phyloP scores from a whole-genome alignment of 495 filamentous ascomycete species.

The Xylaria nigripes region DNA sequence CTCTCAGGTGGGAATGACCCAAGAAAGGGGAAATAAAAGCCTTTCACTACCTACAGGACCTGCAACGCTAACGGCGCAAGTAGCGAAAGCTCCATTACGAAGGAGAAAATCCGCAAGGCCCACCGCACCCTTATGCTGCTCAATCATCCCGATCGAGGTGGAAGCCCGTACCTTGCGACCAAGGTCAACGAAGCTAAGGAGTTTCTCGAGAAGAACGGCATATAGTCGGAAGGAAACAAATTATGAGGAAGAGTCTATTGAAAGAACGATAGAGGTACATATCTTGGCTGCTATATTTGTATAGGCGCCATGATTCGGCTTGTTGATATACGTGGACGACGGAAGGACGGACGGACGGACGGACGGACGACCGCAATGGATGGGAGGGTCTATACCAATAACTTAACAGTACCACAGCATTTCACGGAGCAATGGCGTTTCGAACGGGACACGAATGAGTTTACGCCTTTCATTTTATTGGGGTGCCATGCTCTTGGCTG shows the following conservation, averaged over 20 bases:
- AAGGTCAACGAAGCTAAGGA: slow-evolving; percentile 99
- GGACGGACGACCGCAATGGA: neutral
- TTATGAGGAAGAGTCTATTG: neutral
- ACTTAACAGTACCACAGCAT: slow-evolving; percentile 21
- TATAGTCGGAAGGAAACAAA: neutral
- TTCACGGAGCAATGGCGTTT: slow-evolving; percentile 27
- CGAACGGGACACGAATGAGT: slow-evolving; percentile 9
- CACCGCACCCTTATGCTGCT: slow-evolving; percentile 94
- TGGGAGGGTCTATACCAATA: neutral
- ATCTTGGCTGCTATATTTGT: too few relatives aligned
- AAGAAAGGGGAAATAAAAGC: too few relatives aligned
- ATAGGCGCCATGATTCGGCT: too few relatives aligned
- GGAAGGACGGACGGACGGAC: neutral
- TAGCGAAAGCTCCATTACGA: slow-evolving; percentile 77
- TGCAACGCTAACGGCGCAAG: slow-evolving; percentile 11
- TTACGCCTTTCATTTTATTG: slow-evolving; percentile 10
- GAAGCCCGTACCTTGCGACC: slow-evolving; percentile 90
- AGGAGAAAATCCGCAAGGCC: slow-evolving; percentile 90
- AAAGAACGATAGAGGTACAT: too few relatives aligned
- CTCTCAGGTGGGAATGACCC: slow-evolving; percentile 79
- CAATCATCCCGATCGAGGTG: slow-evolving; percentile 96
- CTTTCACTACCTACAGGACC: neutral
- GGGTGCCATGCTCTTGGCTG: slow-evolving; percentile 1
- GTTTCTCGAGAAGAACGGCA: slow-evolving; percentile 68
- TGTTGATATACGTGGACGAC: neutral